These are phyloP conservation scores for Fusarium floridanum DNA, from an alignment of 2,329 filamentous ascomycete species.

Conservation along the genomic window DNA sequence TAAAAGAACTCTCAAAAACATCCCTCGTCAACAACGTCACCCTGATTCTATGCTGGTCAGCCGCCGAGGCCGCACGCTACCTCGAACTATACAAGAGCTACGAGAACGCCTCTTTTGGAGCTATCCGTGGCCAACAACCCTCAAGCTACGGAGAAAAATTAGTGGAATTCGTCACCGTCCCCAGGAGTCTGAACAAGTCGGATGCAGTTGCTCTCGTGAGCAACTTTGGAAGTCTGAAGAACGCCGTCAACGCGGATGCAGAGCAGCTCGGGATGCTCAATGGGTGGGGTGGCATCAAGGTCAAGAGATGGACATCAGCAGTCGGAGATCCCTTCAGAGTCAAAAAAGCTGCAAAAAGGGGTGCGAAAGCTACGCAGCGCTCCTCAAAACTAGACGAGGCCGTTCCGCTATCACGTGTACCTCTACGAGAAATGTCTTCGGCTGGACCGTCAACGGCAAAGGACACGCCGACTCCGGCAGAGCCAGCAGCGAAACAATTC, in stretches of 20 bases:
- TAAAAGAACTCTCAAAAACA: constrained; percentile 93
- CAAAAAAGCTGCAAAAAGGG: constrained; percentile 73
- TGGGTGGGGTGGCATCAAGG: constrained; percentile 97
- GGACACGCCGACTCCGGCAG: constrained; percentile 8
- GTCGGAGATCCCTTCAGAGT: constrained; percentile 89
- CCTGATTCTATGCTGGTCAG: constrained; percentile 92
- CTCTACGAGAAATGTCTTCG: constrained; percentile 56
- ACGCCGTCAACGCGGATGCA: constrained; percentile 86
- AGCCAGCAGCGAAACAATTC: constrained; percentile 49
- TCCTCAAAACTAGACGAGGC: constrained; percentile 54
- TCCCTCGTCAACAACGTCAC: constrained; percentile 94
- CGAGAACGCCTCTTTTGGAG: constrained; percentile 83
- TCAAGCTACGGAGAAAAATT: constrained; percentile 87
- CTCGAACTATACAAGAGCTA: constrained; percentile 95
- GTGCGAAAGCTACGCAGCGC: constrained; percentile 44
- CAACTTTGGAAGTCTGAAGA: constrained; percentile 89
- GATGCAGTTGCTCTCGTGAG: constrained; percentile 92
- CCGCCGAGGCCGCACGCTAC: constrained; percentile 92
- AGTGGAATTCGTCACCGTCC: constrained; percentile 92
- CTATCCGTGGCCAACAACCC: constrained; percentile 88
- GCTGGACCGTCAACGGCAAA: constrained; percentile 33
- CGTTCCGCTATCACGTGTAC: constrained; percentile 55
- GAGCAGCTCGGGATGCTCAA: constrained; percentile 88
- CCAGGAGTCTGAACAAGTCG: constrained; percentile 91
- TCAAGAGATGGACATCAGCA: constrained; percentile 84